phyloP scores from a whole-genome alignment of 768 basidiomycete genomes.

The Mycena floridula region DNA sequence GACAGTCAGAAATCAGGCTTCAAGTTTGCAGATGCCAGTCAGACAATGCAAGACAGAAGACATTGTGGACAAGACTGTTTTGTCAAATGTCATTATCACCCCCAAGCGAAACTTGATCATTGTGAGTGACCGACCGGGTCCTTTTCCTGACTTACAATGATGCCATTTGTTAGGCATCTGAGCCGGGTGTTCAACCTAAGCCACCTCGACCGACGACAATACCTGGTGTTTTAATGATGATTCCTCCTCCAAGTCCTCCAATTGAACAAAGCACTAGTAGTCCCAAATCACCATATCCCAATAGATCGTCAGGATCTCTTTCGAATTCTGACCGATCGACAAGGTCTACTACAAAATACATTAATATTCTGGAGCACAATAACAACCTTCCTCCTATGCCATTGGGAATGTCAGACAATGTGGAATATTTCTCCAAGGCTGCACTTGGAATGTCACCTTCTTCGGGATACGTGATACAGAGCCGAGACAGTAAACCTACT shows the following conservation, averaged over 20 bases:
- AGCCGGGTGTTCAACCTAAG: no score
- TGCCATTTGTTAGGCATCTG: no score
- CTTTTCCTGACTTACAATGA: no score
- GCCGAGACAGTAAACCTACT: constrained; percentile 88
- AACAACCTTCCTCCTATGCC: constrained; percentile 55
- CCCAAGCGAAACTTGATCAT: no score
- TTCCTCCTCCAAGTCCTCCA: constrained; percentile 7
- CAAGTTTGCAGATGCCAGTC: no score
- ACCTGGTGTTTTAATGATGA: constrained; percentile 34
- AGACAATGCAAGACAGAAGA: no score
- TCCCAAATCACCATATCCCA: constrained; percentile 30
- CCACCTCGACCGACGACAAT: no score
- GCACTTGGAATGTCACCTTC: constrained; percentile 74
- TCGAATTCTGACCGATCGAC: constrained; percentile 55
- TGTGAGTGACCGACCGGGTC: no score
- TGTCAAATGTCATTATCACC: no score
- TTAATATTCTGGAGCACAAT: constrained; percentile 13
- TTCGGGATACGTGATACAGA: constrained; percentile 86
- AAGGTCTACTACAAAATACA: constrained; percentile 41
- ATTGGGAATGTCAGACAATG: constrained; percentile 56
- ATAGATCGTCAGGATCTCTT: constrained; percentile 45
- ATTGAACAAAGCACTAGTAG: constrained; percentile 12
- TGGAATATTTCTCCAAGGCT: constrained; percentile 72
- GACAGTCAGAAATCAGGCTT: no score
- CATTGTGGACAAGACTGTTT: no score